Evolutionary conservation across 495 filamentous ascomycete species (phyloP).

Genomic region (Immersiella caudata): DNA sequence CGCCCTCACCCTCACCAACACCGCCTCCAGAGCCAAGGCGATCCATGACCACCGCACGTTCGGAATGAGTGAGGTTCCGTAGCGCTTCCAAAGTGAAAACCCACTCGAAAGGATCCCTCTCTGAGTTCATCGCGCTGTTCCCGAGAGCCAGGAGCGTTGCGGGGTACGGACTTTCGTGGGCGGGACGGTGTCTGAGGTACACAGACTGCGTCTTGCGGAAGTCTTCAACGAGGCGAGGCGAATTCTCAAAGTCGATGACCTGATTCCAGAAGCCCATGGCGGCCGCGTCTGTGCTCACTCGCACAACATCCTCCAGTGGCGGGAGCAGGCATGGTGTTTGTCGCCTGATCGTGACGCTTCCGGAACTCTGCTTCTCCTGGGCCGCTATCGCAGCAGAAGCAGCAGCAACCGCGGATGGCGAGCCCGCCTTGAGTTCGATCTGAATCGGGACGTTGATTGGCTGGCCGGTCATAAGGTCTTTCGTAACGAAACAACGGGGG

Average conservation of each 20-base stretch:
- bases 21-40: conserved; percentile 44
- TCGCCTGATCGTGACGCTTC: conserved; percentile 28
- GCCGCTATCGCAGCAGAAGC: not conserved
- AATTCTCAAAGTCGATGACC: conserved; percentile 72
- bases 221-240: conserved; percentile 64
- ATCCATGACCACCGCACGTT: conserved; percentile 71
- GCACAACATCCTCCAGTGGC: conserved; percentile 67
- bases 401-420: conserved; percentile 29
- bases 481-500: conserved; percentile 80
- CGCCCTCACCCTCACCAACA: conserved; percentile 50
- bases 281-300: conserved; percentile 61
- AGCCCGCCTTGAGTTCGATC: conserved; percentile 39
- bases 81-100: conserved; percentile 69
- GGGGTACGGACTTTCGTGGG: conserved; percentile 71
- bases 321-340: conserved; percentile 83
- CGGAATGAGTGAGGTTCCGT: conserved; percentile 69
- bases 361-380: not conserved
- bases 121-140: conserved; percentile 42
- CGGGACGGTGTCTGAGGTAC: conserved; percentile 76
- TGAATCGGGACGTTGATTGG: conserved; percentile 73
- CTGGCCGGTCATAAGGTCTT: conserved; percentile 79
- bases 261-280: conserved; percentile 83
- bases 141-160: conserved; percentile 70
- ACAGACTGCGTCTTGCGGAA: conserved; percentile 78
- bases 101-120: conserved; percentile 66